Percentiles rank a stretch among this genome's conserved stretches.
phyloP scores from a whole-genome alignment of 352 stramenopile species.

The Pilasporangium apinafurcum region DNA sequence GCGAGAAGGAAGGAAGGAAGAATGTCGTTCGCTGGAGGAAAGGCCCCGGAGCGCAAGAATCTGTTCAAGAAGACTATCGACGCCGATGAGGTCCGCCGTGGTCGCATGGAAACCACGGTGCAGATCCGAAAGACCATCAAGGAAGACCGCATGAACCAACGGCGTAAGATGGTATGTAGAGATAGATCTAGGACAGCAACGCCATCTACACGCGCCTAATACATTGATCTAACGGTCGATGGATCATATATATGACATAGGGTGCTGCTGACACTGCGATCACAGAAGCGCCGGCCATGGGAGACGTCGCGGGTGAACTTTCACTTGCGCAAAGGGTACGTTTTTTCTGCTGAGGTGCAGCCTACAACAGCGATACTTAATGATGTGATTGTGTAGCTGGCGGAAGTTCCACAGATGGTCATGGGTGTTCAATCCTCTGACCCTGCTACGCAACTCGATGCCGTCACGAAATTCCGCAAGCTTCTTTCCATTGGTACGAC shows the following conservation, averaged over 20 bases:
- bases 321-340: conserved; percentile 52
- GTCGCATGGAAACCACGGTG: conserved; percentile 74
- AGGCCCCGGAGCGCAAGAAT: conserved; percentile 73
- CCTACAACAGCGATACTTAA: conserved; percentile 8
- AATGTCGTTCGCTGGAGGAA: conserved; percentile 69
- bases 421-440: conserved; percentile 90
- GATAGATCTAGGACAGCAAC: too few relatives aligned
- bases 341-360: conserved; percentile 1
- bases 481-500: conserved; percentile 94
- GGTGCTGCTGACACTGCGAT: conserved; percentile 15
- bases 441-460: conserved; percentile 90
- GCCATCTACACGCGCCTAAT: neutral
- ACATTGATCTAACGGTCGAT: neutral
- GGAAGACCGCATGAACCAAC: conserved; percentile 82
- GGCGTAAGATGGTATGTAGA: conserved; percentile 60
- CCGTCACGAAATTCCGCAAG: conserved; percentile 97
- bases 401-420: conserved; percentile 94
- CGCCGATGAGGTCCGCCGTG: conserved; percentile 59
- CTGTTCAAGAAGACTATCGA: conserved; percentile 89
- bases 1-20: conserved; percentile 1
- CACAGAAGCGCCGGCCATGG: conserved; percentile 15
- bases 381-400: conserved; percentile 48
- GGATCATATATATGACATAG: conserved; percentile 4
- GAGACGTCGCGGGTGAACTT: conserved; percentile 32
- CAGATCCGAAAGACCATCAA: conserved; percentile 87